Evolutionary conservation across 768 basidiomycete species (phyloP), one percentile per base, ranked within the genome.

Genomic region (Cystobasidium onofrii): DNA sequence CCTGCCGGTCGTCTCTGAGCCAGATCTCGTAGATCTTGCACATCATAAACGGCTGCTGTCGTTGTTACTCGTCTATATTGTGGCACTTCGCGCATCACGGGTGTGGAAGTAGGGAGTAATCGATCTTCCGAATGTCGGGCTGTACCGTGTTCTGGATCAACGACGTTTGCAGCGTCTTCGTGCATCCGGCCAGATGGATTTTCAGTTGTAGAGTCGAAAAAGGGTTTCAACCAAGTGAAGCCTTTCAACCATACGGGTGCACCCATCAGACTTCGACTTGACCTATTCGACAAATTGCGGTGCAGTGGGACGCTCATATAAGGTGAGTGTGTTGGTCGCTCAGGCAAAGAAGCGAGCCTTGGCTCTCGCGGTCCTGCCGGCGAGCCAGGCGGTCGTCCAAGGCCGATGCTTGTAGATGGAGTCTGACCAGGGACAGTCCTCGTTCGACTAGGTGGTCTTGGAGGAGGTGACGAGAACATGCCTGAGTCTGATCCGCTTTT

Each of bases 1-100:
- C 9, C 13, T 25, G 20, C 46, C 2, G 44, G 10, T 9, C 39
- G 41, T 10, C 46, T 27, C 43, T 50, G 43, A 17, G 50, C 55
- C 9, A 71, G 55, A 36, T 60, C 69, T 44, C 29, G 50, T 1
- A 71, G 36, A 39, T 71, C 69, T 39, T 55, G 31, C 27, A 39
- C 23, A 27, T 55, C 69, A 31, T 57, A 71, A 34, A 54, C 69
- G 9, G 69, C 69, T 36, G 69, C 69, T 2, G 69, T 71, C 6
- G 69, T 71, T 10, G 69, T 71, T 10, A 71, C 69, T 31, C 69
- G 33, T 29, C 34, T 52, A 27, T 71, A 71, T 13, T 17, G 6
- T 55, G 52, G 27, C 15, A 20, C 52, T 20, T 27, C 18, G 3
- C 69, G 69, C 55, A n/a, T 29, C 34, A 71, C 12, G 12, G 52